phyloP scores from a whole-genome alignment of 2,329 filamentous ascomycete species.

The Aureobasidium lini region DNA sequence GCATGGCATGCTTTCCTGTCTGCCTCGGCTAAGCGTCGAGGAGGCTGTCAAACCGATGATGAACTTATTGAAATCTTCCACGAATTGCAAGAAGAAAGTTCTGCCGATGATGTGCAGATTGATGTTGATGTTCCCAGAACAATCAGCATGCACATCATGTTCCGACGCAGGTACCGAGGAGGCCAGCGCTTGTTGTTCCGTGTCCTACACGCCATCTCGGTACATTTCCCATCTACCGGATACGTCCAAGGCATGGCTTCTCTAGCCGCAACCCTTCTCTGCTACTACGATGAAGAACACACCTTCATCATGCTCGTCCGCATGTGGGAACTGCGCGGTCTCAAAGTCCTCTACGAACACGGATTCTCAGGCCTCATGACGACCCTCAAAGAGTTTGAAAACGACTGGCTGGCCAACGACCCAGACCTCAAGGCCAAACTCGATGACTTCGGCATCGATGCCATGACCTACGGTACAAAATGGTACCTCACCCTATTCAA shows the following conservation, averaged over 20 bases:
- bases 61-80: slow-evolving; percentile 66
- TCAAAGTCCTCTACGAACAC: slow-evolving; percentile 74
- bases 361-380: slow-evolving; percentile 84
- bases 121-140: slow-evolving; percentile 94
- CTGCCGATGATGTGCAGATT: slow-evolving; percentile 90
- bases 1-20: slow-evolving; percentile 93
- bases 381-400: slow-evolving; percentile 77
- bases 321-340: slow-evolving; percentile 80
- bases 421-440: slow-evolving; percentile 53
- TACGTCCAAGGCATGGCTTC: slow-evolving; percentile 99
- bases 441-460: slow-evolving; percentile 68
- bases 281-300: slow-evolving; percentile 93
- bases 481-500: slow-evolving; percentile 99
- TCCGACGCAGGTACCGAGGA: slow-evolving; percentile 80
- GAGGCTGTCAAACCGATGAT: slow-evolving; percentile 55
- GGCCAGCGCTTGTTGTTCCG: slow-evolving; percentile 88
- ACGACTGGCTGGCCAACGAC: slow-evolving; percentile 68
- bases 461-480: slow-evolving; percentile 88
- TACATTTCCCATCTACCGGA: slow-evolving; percentile 84
- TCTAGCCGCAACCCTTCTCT: slow-evolving; percentile 81
- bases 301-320: slow-evolving; percentile 96
- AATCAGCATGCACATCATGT: slow-evolving; percentile 96
- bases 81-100: slow-evolving; percentile 63
- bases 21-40: slow-evolving; percentile 61
- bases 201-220: slow-evolving; percentile 81